Conservation (phyloP, 768 basidiomycete species). For the Suillus cothurnatus region DNA sequence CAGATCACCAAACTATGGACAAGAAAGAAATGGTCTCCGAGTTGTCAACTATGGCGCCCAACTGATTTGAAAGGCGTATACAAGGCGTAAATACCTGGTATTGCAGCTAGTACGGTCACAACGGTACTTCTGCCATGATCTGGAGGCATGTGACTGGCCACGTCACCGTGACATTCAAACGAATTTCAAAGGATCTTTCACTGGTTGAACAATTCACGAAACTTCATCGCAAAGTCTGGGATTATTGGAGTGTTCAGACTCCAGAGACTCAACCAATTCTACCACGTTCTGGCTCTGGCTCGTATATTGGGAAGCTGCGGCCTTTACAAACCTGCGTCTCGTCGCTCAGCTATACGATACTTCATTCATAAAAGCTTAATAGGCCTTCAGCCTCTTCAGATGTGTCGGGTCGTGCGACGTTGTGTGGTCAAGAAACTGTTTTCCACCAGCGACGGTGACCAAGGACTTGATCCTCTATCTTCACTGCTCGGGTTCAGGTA, state of each 20-base stretch:
- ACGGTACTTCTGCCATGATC: neutral
- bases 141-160: neutral
- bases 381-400: neutral
- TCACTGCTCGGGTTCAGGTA: neutral
- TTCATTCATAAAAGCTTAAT: neutral
- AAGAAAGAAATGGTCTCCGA: neutral
- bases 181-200: neutral
- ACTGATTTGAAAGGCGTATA: neutral
- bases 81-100: neutral
- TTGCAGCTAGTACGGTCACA: neutral
- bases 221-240: neutral
- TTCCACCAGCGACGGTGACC: neutral
- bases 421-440: neutral
- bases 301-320: neutral
- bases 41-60: neutral
- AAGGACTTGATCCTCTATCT: neutral
- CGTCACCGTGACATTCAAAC: neutral
- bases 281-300: neutral
- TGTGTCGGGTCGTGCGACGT: neutral
- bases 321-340: neutral
- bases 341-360: neutral
- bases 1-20: neutral
- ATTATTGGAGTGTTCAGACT: neutral
- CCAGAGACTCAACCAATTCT: neutral
- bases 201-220: neutral